A percentile compares a stretch with the other conserved stretches of the same genome.
phyloP scores from a whole-genome alignment of 345 rosid genomes.

The Populus deltoides region DNA sequence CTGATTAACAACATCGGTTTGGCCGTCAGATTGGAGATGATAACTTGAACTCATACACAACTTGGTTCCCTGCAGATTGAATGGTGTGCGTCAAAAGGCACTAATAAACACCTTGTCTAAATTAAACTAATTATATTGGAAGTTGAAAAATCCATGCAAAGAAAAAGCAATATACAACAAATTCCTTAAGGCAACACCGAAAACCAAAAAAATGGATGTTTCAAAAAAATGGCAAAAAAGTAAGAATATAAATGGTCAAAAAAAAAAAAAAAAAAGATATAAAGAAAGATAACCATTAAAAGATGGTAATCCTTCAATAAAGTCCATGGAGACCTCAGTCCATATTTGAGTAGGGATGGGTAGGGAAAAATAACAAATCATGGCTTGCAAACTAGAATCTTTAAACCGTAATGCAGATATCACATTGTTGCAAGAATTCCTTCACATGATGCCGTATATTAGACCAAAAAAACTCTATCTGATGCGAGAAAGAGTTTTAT shows the following conservation, averaged over 20 bases:
- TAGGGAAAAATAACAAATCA: no score
- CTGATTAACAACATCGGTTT: not conserved
- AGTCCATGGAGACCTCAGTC: not conserved
- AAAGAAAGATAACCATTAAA: not conserved
- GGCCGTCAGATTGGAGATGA: not conserved
- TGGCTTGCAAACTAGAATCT: no score
- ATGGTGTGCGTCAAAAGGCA: not conserved
- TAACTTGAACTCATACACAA: not conserved
- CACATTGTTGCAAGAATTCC: no score
- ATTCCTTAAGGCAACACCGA: accelerated
- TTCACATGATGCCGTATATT: no score
- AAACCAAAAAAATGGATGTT: not conserved
- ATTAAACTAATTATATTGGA: not conserved
- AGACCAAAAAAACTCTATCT: no score
- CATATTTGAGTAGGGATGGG: no score
- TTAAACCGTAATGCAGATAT: no score
- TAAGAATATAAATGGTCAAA: not conserved
- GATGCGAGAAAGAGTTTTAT: no score
- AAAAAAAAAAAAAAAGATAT: no score
- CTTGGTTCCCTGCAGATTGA: not conserved
- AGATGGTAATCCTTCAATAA: not conserved
- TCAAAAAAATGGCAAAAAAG: not conserved
- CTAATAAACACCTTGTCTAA: not conserved
- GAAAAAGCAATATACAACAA: no score
- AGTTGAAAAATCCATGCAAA: not conserved